Evolutionary conservation across 2,329 filamentous ascomycete species (phyloP), one percentile per base, ranked within the genome.

Genomic region (Aureobasidium pullulans): DNA sequence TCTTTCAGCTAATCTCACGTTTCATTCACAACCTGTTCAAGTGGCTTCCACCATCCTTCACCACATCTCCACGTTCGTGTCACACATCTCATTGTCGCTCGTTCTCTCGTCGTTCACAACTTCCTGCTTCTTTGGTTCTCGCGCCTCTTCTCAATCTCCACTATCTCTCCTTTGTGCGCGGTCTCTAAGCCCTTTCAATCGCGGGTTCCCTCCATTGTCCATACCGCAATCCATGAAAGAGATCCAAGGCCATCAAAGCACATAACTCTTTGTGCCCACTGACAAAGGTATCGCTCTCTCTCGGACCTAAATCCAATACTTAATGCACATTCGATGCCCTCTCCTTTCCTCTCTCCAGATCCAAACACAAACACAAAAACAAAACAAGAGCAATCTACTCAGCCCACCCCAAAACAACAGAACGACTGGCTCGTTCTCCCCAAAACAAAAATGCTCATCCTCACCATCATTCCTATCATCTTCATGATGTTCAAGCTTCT

Each of bases 331-430:
- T 7, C 28, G n/a, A 42, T 54, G n/a, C n/a, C 9, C 28, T 15
- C 28, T 39, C 23, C 11, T 13, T 19, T 37, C 29, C 50, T 54
- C 29, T 43, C n/a, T 23, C 15, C 50, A 43, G 50, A 54, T 23
- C 15, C 15, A 54, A 54, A 54, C 37, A 43, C 19, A 52, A 49
- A 50, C 31, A 50, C 49, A 32, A 40, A 52, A 52, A 52, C 48
- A 52, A 36, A 49, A 37, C 34, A 36, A 13, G 34, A 36, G 34
- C 34, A 36, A 9, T 36, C 34, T 13, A 36, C 34, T 4, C 34
- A 23, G 3, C 23, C 23, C 23, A 23, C 23, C 23, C 23, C 23
- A 23, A 23, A 23, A 23, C 23, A 23, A 36, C 34, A 36, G 34
- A 52, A 52, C 48, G 48, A 49, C 48, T 13, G 48, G 48, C 15